A percentile compares a stretch with the other conserved stretches of the same genome.
Conservation (phyloP, 176 grass and related monocot species). For the Triticum turgidum region DNA sequence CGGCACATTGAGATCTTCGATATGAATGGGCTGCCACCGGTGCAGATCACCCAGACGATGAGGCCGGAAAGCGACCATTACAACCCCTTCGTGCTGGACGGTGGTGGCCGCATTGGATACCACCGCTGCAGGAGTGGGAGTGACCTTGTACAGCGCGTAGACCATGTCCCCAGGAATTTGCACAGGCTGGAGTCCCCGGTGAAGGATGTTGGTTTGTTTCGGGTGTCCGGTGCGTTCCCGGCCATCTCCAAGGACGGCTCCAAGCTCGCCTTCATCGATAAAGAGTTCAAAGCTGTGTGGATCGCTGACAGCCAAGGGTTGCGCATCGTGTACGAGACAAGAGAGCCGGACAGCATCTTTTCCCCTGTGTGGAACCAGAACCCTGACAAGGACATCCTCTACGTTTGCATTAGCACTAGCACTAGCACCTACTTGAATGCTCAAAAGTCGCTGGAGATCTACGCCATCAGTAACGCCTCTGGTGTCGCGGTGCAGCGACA, state of each 20-base stretch:
- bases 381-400: conserved; percentile 21
- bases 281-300: conserved; percentile 27
- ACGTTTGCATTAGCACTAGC: conserved; percentile 28
- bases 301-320: conserved; percentile 17
- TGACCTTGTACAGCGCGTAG: not conserved
- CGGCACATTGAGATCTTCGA: conserved; percentile 45
- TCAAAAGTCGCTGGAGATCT: not conserved
- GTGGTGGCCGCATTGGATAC: conserved; percentile 19
- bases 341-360: not conserved
- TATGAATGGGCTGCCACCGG: not conserved
- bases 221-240: conserved; percentile 32
- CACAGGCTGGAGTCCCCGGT: conserved; percentile 3
- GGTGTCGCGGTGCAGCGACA: not conserved
- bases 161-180: not conserved
- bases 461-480: conserved; percentile 24
- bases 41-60: not conserved
- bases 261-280: conserved; percentile 35
- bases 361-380: conserved; percentile 40
- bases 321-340: not conserved
- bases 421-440: not conserved
- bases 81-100: conserved; percentile 40
- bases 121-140: not conserved
- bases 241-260: conserved; percentile 33
- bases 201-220: not conserved
- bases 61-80: conserved; percentile 8